Evolutionary conservation across 2,329 filamentous ascomycete species (phyloP).

Genomic region (Aspergillus jensenii): DNA sequence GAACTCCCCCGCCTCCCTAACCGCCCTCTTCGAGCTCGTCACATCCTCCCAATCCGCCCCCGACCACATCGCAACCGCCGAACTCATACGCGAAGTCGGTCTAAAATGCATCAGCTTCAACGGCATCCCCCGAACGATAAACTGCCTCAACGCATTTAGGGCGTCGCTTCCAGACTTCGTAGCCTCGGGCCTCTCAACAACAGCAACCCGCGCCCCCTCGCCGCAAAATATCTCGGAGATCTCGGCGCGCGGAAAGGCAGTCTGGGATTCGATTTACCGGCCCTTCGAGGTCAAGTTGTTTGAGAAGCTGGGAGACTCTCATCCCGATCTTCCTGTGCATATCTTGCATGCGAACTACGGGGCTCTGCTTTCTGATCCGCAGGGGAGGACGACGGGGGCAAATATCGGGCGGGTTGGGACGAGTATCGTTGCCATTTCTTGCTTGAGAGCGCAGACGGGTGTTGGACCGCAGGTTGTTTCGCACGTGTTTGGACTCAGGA

Average conservation of each 20-base stretch:
- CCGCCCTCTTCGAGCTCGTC: conserved; percentile 57
- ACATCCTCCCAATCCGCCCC: conserved; percentile 27
- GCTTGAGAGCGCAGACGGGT: conserved; percentile 74
- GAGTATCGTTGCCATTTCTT: conserved; percentile 70
- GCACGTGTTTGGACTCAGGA: conserved; percentile 77
- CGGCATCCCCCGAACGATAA: conserved; percentile 76
- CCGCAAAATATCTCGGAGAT: conserved; percentile 56
- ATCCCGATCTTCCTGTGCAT: conserved; percentile 79
- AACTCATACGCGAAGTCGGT: conserved; percentile 47
- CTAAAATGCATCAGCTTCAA: conserved; percentile 50
- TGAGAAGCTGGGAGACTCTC: conserved; percentile 68
- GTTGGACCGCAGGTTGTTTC: conserved; percentile 80
- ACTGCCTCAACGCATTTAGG: conserved; percentile 73
- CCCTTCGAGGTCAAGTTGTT: conserved; percentile 73
- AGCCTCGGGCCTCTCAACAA: conserved; percentile 53
- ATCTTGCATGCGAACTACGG: conserved; percentile 76
- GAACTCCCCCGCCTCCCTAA: conserved; percentile 77
- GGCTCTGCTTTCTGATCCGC: conserved; percentile 69
- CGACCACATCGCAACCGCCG: conserved; percentile 33
- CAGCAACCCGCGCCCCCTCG: conserved; percentile 56
- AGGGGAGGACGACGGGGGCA: conserved; percentile 44
- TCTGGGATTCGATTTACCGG: conserved; percentile 77
- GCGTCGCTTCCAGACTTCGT: conserved; percentile 60
- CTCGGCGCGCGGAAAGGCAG: conserved; percentile 57
- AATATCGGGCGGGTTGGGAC: conserved; percentile 70